A percentile compares a stretch with the other conserved stretches of the same genome.
Conservation (phyloP, 208 protist species). For the Trypanosoma avium region DNA sequence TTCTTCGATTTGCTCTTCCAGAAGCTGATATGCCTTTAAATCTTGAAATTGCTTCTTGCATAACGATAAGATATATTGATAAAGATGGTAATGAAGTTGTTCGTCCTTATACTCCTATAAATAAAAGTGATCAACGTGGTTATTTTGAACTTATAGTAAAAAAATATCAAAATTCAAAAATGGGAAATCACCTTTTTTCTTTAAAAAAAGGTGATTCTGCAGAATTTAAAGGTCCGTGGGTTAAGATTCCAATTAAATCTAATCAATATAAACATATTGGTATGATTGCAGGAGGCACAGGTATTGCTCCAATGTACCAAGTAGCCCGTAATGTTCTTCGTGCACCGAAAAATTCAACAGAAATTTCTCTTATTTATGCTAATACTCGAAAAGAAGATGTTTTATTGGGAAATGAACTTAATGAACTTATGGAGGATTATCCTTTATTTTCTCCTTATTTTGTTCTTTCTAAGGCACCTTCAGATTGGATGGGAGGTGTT, state of each 20-base stretch:
- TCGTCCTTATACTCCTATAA: conserved; percentile 89
- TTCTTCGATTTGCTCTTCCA: conserved; percentile 86
- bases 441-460: conserved; percentile 92
- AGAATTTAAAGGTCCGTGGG: conserved; percentile 89
- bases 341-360: conserved; percentile 81
- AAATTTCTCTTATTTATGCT: conserved; percentile 89
- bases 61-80: conserved; percentile 68
- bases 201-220: conserved; percentile 92
- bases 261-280: conserved; percentile 92
- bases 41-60: conserved; percentile 74
- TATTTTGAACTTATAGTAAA: conserved; percentile 92
- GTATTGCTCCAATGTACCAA: conserved; percentile 95
- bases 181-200: conserved; percentile 88
- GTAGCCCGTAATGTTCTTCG: conserved; percentile 78
- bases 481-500: conserved; percentile 90
- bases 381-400: conserved; percentile 93
- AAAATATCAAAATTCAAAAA: conserved; percentile 87
- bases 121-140: conserved; percentile 73
- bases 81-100: conserved; percentile 81
- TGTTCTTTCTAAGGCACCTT: conserved; percentile 86
- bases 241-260: conserved; percentile 85
- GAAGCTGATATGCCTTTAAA: conserved; percentile 82
- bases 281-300: conserved; percentile 93
- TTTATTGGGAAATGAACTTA: conserved; percentile 91
- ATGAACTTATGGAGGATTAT: conserved; percentile 86